phyloP scores from a whole-genome alignment of 73 alveolate genomes.

The Strombidium stylifer region DNA sequence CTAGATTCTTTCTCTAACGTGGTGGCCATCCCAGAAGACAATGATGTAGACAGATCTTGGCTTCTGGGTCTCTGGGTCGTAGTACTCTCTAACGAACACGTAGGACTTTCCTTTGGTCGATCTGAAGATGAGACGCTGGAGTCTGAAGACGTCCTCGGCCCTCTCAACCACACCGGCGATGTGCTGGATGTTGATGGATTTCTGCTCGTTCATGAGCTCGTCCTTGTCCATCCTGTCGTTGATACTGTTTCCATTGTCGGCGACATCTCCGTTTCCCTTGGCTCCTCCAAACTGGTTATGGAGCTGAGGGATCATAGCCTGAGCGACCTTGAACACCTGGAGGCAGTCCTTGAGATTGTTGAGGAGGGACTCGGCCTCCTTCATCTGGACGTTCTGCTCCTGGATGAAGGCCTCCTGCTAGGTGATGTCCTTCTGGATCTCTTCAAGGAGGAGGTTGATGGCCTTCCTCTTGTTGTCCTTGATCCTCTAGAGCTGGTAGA shows the following conservation, averaged over 20 bases:
- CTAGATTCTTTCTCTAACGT: constrained; percentile 43
- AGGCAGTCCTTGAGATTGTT: constrained; percentile 35
- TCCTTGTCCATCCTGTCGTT: too few relatives aligned
- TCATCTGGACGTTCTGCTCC: constrained; percentile 37
- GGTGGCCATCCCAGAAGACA: constrained; percentile 63
- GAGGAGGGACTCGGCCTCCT: constrained; percentile 41
- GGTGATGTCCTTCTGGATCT: constrained; percentile 44
- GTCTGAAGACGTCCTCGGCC: constrained; percentile 82
- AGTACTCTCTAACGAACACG: constrained; percentile 76
- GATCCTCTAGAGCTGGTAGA: constrained; percentile 19
- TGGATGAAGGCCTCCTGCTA: constrained; percentile 44
- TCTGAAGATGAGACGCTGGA: constrained; percentile 87
- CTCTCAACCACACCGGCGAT: constrained; percentile 78
- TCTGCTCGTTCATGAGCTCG: too few relatives aligned
- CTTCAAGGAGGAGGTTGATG: constrained; percentile 46
- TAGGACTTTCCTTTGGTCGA: constrained; percentile 89
- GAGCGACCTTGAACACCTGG: too few relatives aligned
- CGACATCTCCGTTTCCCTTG: too few relatives aligned
- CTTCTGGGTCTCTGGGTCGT: constrained; percentile 17
- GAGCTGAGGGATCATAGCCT: too few relatives aligned
- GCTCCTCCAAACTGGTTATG: too few relatives aligned
- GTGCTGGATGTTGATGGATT: too few relatives aligned
- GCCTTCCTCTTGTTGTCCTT: constrained; percentile 32
- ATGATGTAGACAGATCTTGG: constrained; percentile 64
- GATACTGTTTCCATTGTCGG: too few relatives aligned